Evolutionary conservation across 2,329 filamentous ascomycete genomes (phyloP).

Genomic region (Xylaria sp.): DNA sequence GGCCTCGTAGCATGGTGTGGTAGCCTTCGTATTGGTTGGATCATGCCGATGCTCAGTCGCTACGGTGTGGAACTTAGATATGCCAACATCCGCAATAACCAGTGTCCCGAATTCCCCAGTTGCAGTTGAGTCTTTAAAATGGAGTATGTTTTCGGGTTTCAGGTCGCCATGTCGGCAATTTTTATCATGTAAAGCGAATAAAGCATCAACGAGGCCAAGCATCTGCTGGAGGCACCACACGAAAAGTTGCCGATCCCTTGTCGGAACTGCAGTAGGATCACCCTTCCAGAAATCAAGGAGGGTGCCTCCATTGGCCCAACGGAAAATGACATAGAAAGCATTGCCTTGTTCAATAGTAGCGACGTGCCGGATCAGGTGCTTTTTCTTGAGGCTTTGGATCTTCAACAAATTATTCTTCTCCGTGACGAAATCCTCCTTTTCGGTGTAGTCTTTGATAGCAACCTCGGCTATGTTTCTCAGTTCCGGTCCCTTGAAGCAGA

Average conservation of each 20-base stretch:
- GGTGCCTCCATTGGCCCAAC: constrained; percentile 27
- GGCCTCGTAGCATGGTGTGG: constrained; percentile 26
- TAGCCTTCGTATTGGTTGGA: constrained; percentile 16
- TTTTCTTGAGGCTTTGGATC: constrained; percentile 12
- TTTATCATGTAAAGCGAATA: constrained; percentile 10
- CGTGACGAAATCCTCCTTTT: constrained; percentile 3
- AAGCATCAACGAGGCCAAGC: constrained; percentile 22
- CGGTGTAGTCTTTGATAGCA: constrained; percentile 21
- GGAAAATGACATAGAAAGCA: constrained; percentile 8
- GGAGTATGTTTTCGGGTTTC: constrained; percentile 31
- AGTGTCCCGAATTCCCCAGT: not conserved
- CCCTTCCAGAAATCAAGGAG: constrained; percentile 22
- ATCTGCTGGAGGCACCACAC: constrained; percentile 29
- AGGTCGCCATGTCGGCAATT: constrained; percentile 30
- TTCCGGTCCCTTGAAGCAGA: not conserved
- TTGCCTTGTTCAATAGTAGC: constrained; percentile 20
- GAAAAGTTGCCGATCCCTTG: not conserved
- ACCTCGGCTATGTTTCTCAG: not conserved
- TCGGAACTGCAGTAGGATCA: not conserved
- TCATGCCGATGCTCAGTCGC: constrained; percentile 2
- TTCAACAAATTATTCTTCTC: constrained; percentile 17
- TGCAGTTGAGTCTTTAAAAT: constrained; percentile 6
- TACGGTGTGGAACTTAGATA: constrained; percentile 21
- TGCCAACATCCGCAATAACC: constrained; percentile 27
- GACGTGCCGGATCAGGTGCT: constrained; percentile 25